These are phyloP conservation scores for Penicillium sp. DNA, from an alignment of 2,329 filamentous ascomycete genomes.

Conservation along the genomic window DNA sequence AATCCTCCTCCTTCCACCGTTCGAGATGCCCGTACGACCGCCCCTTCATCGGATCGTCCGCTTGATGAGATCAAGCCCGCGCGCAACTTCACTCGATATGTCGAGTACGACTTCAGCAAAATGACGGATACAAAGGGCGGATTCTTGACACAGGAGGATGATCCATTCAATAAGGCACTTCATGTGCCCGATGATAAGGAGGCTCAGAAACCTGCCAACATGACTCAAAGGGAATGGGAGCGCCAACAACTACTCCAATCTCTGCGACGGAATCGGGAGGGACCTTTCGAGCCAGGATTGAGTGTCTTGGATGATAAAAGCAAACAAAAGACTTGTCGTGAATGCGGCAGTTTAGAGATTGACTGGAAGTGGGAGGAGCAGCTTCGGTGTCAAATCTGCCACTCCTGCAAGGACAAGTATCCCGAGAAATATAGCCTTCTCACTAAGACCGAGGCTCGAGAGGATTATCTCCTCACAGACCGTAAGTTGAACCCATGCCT, in stretches of 20 bases:
- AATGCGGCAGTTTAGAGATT: conserved; percentile 84
- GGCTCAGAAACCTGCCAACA: conserved; percentile 78
- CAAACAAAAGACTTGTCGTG: conserved; percentile 75
- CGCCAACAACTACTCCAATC: conserved; percentile 75
- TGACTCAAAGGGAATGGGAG: conserved; percentile 94
- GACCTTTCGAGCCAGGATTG: conserved; percentile 88
- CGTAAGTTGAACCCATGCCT: conserved; percentile 59
- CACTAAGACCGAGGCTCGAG: conserved; percentile 94
- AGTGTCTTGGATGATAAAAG: conserved; percentile 70
- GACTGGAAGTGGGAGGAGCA: conserved; percentile 95
- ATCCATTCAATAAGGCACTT: conserved; percentile 83
- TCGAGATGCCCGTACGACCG: conserved; percentile 68
- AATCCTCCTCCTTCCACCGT: conserved; percentile 62
- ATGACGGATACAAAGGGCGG: conserved; percentile 99
- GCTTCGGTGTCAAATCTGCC: conserved; percentile 77
- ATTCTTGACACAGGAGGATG: conserved; percentile 88
- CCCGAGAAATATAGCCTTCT: conserved; percentile 94
- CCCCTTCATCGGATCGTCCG: conserved; percentile 45
- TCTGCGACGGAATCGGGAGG: conserved; percentile 74
- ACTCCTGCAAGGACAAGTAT: conserved; percentile 81
- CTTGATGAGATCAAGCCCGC: conserved; percentile 70
- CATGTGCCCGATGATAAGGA: conserved; percentile 59
- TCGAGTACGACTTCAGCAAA: conserved; percentile 97
- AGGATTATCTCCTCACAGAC: conserved; percentile 95
- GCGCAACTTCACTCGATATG: conserved; percentile 88